phyloP scores from a whole-genome alignment of 345 rosid species.

The Corchorus capsularis region DNA sequence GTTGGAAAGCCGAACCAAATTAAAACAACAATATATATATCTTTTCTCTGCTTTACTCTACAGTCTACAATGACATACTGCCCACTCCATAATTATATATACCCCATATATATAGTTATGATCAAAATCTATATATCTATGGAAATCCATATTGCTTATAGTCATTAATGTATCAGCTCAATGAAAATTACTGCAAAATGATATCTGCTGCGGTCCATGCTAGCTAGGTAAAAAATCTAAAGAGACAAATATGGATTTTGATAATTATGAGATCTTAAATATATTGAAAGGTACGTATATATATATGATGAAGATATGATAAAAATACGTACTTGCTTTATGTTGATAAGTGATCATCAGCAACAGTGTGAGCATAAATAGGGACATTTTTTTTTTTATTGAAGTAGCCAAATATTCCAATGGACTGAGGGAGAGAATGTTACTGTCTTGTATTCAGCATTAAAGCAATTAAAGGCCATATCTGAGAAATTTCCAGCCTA shows the following conservation, averaged over 20 bases:
- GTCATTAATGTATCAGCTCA: not conserved
- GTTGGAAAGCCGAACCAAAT: slow-evolving; percentile 49
- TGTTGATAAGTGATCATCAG: not conserved
- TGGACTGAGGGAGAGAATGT: slow-evolving; percentile 26
- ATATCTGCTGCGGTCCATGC: not conserved
- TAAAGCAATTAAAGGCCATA: slow-evolving; percentile 33
- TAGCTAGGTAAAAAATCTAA: not conserved
- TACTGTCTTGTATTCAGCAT: slow-evolving; percentile 55
- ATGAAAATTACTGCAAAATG: not conserved
- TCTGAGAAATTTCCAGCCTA: slow-evolving; percentile 20
- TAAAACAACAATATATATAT: not conserved
- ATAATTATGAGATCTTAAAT: not conserved
- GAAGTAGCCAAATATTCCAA: slow-evolving; percentile 10
- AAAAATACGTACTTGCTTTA: not conserved
- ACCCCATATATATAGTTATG: not conserved
- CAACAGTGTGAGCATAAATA: slow-evolving; percentile 9
- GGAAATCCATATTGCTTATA: not conserved
- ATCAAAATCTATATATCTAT: not conserved
- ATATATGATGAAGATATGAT: not conserved
- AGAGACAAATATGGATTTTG: slow-evolving; percentile 9
- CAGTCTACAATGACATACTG: not conserved
- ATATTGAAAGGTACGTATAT: not conserved
- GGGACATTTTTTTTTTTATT: slow-evolving; percentile 27
- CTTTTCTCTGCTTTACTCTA: not conserved
- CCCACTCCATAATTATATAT: not conserved